These are phyloP conservation scores for Tolypocladium paradoxum DNA, from an alignment of 2,329 filamentous ascomycete species.

Conservation along the genomic window DNA sequence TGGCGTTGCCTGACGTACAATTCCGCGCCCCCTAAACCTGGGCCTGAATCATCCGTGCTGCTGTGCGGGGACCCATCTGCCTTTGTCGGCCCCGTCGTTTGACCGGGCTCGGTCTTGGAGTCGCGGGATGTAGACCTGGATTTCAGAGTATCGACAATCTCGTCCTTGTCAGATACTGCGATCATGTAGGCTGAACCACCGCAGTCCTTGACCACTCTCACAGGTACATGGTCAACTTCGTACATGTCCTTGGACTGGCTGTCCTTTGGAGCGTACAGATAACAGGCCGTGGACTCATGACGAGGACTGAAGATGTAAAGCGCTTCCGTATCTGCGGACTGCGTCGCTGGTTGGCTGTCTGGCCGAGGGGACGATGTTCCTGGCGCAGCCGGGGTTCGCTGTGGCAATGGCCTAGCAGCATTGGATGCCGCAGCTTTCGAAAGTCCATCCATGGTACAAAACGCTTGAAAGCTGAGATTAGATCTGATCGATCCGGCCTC, in stretches of 20 bases:
- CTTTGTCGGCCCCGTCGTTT: too few species aligned
- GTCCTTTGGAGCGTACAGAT: constrained; percentile 2
- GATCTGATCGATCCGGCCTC: background rate
- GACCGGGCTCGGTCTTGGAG: background rate
- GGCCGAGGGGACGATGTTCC: background rate
- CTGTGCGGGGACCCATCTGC: background rate
- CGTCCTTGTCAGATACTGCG: constrained; percentile 2
- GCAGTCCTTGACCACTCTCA: constrained; percentile 2
- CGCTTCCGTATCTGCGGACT: background rate
- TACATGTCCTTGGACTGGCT: background rate
- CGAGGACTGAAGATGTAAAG: constrained; percentile 7
- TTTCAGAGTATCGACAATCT: background rate
- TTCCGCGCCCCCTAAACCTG: background rate
- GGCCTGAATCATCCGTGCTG: background rate
- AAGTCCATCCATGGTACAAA: background rate
- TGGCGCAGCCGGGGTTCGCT: background rate
- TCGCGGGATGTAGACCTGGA: background rate
- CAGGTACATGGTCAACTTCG: constrained; percentile 5
- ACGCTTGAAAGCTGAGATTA: background rate
- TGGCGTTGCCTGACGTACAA: background rate
- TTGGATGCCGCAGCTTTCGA: background rate
- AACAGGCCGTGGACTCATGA: constrained; percentile 2
- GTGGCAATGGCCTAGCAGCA: background rate
- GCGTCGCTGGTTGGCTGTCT: background rate
- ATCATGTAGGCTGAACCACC: constrained; percentile 5